phyloP scores from a whole-genome alignment of 192 early-diverging fungal species.

The Powellomyces hirtus region DNA sequence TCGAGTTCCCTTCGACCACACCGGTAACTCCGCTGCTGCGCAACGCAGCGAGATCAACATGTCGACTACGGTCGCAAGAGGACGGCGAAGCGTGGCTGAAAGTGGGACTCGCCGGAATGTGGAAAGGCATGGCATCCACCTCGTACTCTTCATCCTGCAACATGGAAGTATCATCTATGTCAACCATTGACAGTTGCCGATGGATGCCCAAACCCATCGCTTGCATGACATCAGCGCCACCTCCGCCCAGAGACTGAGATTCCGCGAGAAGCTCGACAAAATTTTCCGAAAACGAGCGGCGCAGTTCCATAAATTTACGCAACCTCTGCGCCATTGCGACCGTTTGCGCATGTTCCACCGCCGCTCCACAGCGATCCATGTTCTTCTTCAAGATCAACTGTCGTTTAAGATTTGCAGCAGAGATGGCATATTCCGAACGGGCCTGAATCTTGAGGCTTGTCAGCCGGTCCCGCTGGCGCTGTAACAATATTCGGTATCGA shows the following conservation, averaged over 20 bases:
- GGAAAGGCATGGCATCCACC: background rate
- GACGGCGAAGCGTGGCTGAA: conserved; percentile 1
- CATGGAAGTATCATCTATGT: background rate
- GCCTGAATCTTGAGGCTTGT: conserved; percentile 34
- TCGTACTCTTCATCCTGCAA: background rate
- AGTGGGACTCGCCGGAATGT: background rate
- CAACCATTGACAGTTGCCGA: background rate
- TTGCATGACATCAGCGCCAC: background rate
- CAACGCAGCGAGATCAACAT: conserved; percentile 3
- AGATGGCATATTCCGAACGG: conserved; percentile 36
- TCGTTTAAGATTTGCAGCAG: conserved; percentile 42
- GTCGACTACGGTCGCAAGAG: background rate
- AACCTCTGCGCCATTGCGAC: conserved; percentile 40
- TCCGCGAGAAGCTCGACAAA: conserved; percentile 30
- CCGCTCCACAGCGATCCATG: conserved; percentile 32
- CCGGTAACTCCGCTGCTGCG: background rate
- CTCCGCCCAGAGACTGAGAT: background rate
- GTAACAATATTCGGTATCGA: conserved; percentile 34
- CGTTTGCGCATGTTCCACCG: conserved; percentile 39
- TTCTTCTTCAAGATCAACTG: conserved; percentile 32
- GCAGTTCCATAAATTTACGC: conserved; percentile 38
- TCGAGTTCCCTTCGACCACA: background rate
- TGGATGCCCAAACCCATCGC: conserved; percentile 2
- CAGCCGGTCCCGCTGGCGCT: conserved; percentile 37
- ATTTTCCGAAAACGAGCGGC: conserved; percentile 40